Percentiles rank a stretch among this genome's conserved stretches.
Evolutionary conservation across 2,329 filamentous ascomycete species (phyloP).

Genomic region (Alternaria sp.): DNA sequence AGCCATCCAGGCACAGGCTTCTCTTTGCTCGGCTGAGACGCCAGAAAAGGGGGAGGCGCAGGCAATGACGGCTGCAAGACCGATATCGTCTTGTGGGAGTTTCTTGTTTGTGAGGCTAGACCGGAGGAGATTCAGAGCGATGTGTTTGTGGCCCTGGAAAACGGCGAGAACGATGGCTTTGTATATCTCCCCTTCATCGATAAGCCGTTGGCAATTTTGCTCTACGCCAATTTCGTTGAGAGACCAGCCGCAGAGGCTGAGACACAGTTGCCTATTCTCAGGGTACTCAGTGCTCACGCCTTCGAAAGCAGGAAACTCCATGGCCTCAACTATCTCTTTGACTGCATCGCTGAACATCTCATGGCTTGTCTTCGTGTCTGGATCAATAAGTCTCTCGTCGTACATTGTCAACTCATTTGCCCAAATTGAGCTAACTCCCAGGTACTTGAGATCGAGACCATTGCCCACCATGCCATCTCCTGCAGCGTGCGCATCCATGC

Average conservation of each 20-base stretch:
- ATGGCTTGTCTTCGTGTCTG: conserved; percentile 58
- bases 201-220: conserved; percentile 59
- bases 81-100: conserved; percentile 61
- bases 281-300: conserved; percentile 70
- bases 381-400: conserved; percentile 46
- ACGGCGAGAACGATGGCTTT: conserved; percentile 79
- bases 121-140: conserved; percentile 75
- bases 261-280: conserved; percentile 75
- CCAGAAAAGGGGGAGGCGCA: conserved; percentile 50
- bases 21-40: conserved; percentile 66
- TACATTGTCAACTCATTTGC: conserved; percentile 69
- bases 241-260: conserved; percentile 78
- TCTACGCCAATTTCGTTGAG: conserved; percentile 62
- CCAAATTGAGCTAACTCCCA: conserved; percentile 79
- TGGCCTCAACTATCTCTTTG: conserved; percentile 68
- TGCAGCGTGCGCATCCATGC: conserved; percentile 69
- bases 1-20: conserved; percentile 68
- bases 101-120: conserved; percentile 72
- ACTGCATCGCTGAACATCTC: conserved; percentile 65
- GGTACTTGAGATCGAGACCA: conserved; percentile 75
- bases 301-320: conserved; percentile 68
- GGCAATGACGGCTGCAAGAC: conserved; percentile 58
- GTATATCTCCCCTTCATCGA: conserved; percentile 67
- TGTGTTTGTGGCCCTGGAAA: conserved; percentile 73
- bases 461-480: conserved; percentile 75